phyloP scores from a whole-genome alignment of 352 stramenopile species.

The Aphanomyces euteiches region DNA sequence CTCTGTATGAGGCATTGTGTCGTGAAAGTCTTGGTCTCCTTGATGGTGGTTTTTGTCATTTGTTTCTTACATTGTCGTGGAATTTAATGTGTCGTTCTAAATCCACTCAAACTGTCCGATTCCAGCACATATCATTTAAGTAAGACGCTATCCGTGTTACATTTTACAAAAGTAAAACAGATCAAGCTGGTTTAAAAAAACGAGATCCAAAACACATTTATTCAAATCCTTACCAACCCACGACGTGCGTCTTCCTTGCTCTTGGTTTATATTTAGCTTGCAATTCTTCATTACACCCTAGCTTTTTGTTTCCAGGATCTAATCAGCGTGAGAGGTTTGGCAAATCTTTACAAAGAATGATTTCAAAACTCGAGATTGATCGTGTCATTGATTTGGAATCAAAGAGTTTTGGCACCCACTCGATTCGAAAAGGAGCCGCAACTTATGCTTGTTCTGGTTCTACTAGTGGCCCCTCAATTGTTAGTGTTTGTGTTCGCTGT shows the following conservation, averaged over 20 bases:
- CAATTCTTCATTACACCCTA: background rate
- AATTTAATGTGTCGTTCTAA: slow-evolving; percentile 13
- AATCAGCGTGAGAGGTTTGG: slow-evolving; percentile 6
- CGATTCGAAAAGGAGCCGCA: slow-evolving; percentile 27
- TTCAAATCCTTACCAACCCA: slow-evolving; percentile 34
- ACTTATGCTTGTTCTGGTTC: slow-evolving; percentile 28
- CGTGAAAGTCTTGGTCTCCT: background rate
- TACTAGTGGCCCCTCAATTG: slow-evolving; percentile 23
- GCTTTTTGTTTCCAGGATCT: background rate
- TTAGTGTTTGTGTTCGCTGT: slow-evolving; percentile 27
- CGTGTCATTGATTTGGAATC: background rate
- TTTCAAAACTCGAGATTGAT: background rate
- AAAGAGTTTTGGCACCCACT: slow-evolving; percentile 7
- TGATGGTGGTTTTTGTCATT: slow-evolving; percentile 1
- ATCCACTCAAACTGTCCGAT: background rate
- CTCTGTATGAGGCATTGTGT: background rate
- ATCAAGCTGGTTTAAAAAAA: slow-evolving; percentile 33
- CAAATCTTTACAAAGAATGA: slow-evolving; percentile 8
- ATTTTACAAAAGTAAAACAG: slow-evolving; percentile 43
- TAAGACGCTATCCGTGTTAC: slow-evolving; percentile 38
- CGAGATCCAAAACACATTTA: slow-evolving; percentile 41
- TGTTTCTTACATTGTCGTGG: slow-evolving; percentile 5
- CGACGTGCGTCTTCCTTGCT: slow-evolving; percentile 37
- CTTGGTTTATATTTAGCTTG: slow-evolving; percentile 34
- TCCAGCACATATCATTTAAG: slow-evolving; percentile 32